Evolutionary conservation across 202 grass and related monocot genomes (phyloP), one percentile per base, ranked within the genome.

Genomic region (Eragrostis tef): DNA sequence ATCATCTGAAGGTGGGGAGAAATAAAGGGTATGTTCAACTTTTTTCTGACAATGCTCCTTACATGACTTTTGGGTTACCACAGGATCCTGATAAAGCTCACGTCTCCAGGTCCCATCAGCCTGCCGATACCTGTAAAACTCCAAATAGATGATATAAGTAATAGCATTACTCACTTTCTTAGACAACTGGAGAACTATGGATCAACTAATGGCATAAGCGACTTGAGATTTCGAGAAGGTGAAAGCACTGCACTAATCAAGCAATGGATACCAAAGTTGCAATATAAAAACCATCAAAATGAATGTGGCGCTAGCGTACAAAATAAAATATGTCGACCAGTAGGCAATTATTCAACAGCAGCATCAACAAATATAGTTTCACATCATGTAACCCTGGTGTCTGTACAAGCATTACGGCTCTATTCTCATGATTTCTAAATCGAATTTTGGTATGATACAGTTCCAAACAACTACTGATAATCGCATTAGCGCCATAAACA

Each of bases 81-180:
- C 36, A 58, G 63, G 60, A 83, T 89, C 87, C 49, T 83, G 85
- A 63, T 87, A 91, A 27, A 91, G 87, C 66, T 91, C 86, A 73
- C 85, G 84, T 44, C 86, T 94, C 92, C 84, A 87, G 9, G 65
- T 91, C 47, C 81, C 89, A 80, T 94, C 84, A 80, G 44, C 87
- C 61, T 50, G 87, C 39, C 65, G 74, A 56, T 73, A 88, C 84
- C 86, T 94, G 81, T n/a, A 82, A 74, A 80, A 74, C n/a, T 1
- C 26, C 46, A 77, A 9, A 36, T 36, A 59, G 19, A 59, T 78
- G 22, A 45, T 68, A 73, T 67, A 58, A 84, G 45, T 6, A 10
- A 29, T 50, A 67, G 9, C 15, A 65, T n/a, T 50, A 1, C 19
- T 31, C 48, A 56, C 10, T 14, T 71, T 80, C 19, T 58, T 5